phyloP scores from a whole-genome alignment of 2,329 filamentous ascomycete species.

The Graphilbum fragrans region DNA sequence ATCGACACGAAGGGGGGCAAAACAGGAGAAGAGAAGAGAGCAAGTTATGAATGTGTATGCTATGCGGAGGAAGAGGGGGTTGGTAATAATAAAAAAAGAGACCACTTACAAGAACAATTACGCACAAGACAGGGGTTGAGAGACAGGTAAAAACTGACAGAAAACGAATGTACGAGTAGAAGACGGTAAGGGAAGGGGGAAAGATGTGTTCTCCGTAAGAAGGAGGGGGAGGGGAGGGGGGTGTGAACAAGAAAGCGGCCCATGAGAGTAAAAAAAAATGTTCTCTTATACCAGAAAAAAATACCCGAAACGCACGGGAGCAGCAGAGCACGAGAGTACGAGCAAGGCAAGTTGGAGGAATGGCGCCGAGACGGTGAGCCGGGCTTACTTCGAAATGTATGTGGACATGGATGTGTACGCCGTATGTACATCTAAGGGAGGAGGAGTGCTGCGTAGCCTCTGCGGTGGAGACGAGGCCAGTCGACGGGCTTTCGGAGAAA shows the following conservation, averaged over 20 bases:
- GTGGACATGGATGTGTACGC: neutral
- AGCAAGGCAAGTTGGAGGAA: neutral
- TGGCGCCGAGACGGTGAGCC: conserved; percentile 5
- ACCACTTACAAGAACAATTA: no score
- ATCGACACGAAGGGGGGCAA: neutral
- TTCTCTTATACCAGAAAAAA: neutral
- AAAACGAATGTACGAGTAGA: no score
- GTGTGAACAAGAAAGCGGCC: neutral
- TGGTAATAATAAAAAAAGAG: no score
- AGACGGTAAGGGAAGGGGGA: no score
- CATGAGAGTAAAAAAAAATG: neutral
- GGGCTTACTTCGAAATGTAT: neutral
- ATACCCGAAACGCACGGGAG: neutral
- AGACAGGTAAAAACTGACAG: no score
- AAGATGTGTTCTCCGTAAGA: no score
- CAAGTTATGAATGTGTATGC: neutral
- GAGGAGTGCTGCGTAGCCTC: no score
- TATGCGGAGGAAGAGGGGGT: neutral
- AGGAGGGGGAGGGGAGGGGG: neutral
- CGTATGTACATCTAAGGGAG: no score
- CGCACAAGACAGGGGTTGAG: no score
- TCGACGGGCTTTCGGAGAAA: no score
- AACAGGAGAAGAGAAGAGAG: neutral
- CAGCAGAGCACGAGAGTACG: neutral
- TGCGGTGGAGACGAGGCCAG: no score